A percentile compares a stretch with the other conserved stretches of the same genome.
These are phyloP conservation scores for Boletellus sp. DNA, from an alignment of 768 basidiomycete species.

Conservation along the genomic window DNA sequence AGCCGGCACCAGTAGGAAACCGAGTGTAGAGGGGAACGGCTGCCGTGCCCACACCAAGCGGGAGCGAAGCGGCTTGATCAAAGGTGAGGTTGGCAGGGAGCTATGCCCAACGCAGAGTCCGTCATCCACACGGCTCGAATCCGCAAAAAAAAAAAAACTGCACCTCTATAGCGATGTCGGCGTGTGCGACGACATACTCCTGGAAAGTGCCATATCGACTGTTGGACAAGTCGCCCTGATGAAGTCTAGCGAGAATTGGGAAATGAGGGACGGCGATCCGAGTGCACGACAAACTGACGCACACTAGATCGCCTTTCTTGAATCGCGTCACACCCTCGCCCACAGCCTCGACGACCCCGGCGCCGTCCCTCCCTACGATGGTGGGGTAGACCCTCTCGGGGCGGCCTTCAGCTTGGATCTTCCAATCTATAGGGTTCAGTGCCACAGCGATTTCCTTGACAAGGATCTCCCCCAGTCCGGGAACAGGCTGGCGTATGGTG, in stretches of 20 bases:
- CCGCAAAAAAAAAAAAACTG: not conserved
- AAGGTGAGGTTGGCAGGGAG: conserved; percentile 37
- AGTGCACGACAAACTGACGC: not conserved
- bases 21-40: conserved; percentile 32
- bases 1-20: conserved; percentile 24
- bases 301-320: conserved; percentile 33
- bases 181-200: conserved; percentile 22
- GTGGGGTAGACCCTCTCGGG: conserved; percentile 33
- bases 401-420: conserved; percentile 13
- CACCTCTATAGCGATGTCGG: conserved; percentile 20
- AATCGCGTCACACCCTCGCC: conserved; percentile 37
- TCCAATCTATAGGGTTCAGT: conserved; percentile 45
- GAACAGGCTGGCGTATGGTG: conserved; percentile 15
- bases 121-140: not conserved
- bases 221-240: conserved; percentile 3
- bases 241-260: conserved; percentile 15
- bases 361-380: conserved; percentile 37
- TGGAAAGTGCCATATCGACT: conserved; percentile 23
- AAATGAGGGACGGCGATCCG: not conserved
- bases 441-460: conserved; percentile 39
- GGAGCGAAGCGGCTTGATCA: conserved; percentile 39
- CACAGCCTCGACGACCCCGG: conserved; percentile 38
- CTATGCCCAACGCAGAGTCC: conserved; percentile 22
- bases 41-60: conserved; percentile 30
- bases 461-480: conserved; percentile 42